Percentiles rank a stretch among this genome's conserved stretches.
Evolutionary conservation across 345 rosid genomes (phyloP).

Genomic region (Eucalyptus shirleyi): DNA sequence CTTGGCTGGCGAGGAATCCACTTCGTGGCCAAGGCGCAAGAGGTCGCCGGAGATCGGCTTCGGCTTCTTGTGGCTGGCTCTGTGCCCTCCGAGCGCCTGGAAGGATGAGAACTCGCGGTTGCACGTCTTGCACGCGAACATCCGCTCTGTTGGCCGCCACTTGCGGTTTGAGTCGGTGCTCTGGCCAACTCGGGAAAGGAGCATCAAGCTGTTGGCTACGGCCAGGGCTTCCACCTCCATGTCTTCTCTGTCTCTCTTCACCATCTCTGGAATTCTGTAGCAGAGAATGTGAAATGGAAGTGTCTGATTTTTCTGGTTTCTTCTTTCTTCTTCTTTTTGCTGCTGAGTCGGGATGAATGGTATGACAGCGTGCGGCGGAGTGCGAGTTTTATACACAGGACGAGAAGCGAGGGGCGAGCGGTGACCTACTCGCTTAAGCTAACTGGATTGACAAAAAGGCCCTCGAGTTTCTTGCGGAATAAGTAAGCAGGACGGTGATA

Average conservation of each 20-base stretch:
- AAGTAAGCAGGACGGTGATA: neutral
- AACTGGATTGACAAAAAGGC: neutral
- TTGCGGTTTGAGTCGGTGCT: neutral
- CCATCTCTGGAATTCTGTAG: neutral
- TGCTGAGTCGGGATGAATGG: neutral
- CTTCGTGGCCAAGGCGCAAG: neutral
- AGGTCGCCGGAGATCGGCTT: constrained; percentile 11
- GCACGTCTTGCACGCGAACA: constrained; percentile 80
- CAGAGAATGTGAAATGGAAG: neutral
- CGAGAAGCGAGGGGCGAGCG: neutral
- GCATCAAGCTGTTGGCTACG: constrained; percentile 53
- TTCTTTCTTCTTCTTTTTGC: neutral
- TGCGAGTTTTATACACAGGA: neutral
- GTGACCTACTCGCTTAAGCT: neutral
- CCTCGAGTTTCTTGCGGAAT: neutral
- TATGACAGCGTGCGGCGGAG: neutral
- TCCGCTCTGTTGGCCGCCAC: constrained; percentile 5
- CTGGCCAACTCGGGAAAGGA: constrained; percentile 49
- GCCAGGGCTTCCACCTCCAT: neutral
- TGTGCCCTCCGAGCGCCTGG: constrained; percentile 90
- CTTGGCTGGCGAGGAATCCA: constrained; percentile 19
- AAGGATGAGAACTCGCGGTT: constrained; percentile 60
- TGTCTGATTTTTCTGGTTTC: neutral
- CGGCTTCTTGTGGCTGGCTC: constrained; percentile 83
- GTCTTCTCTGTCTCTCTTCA: neutral